Evolutionary conservation across 352 stramenopile genomes (phyloP), one percentile per base, ranked within the genome.

Genomic region (Blastocystis sp.): DNA sequence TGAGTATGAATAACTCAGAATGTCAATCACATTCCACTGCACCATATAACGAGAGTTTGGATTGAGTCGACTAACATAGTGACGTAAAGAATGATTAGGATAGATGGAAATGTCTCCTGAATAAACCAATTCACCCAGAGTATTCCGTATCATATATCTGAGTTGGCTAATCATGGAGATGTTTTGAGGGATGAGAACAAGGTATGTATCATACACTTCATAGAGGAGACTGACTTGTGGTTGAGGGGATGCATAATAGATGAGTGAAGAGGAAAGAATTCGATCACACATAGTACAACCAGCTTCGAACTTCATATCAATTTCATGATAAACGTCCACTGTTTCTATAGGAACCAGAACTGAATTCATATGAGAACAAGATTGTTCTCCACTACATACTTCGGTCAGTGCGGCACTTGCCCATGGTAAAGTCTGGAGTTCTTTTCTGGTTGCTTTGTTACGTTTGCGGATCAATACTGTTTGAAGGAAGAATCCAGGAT

Each of bases 21-120:
- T 61, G 24, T 80, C 69, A 3, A 32, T 49, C 16, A 80, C 21
- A 35, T 11, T 63, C 43, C 43, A 63, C 27, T 51, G 24, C 3
- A 80, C 14, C 24, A 27, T 35, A n/a, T 80, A 80, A 27, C 49
- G 69, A 27, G 69, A 80, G 24, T 80, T 80, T 27, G 69, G 69
- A 39, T 80, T 43, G 21, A 80, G 39, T n/a, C 49, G 21, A 32
- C 21, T 54, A 3, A 80, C 27, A 27, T n/a, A 27, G n/a, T 58
- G 16, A 2, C 32, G 21, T 19, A 32, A 24, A 12, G 21, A 39
- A 0, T 80, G 39, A 21, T 35, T 29, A 1, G 29, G 43, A n/a
- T 58, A 39, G 0, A 80, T 27, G 0, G 21, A 27, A 11, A 46
- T 32, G 6, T 24, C 27, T 4, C 6, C 16, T 21, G 29, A n/a